These are phyloP conservation scores for Fraxinus cuspidata DNA, from an alignment of 257 asterid species.

Conservation along the genomic window DNA sequence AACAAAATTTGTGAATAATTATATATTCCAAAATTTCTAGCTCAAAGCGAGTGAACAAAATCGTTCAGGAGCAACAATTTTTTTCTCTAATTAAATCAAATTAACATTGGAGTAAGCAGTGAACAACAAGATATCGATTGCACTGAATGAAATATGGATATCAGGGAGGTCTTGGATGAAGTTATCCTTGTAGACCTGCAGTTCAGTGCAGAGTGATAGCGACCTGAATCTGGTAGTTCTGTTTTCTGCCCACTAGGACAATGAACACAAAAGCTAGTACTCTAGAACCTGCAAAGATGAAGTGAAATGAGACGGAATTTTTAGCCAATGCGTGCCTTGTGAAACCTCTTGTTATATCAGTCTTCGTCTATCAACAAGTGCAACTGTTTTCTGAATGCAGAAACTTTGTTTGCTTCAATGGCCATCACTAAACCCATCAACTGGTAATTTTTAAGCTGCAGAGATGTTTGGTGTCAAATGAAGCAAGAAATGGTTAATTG, in stretches of 20 bases:
- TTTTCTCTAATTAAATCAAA: not conserved
- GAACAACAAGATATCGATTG: not conserved
- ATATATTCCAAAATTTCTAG: conserved; percentile 22
- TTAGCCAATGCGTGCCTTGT: conserved; percentile 23
- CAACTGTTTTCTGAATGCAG: conserved; percentile 58
- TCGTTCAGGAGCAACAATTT: not conserved
- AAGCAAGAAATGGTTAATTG: conserved; percentile 5
- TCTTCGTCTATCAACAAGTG: conserved; percentile 55
- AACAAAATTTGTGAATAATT: not conserved
- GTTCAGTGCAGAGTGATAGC: not conserved
- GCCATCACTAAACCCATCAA: conserved; percentile 80
- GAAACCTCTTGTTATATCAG: conserved; percentile 32
- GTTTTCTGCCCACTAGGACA: not conserved
- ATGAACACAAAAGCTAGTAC: not conserved
- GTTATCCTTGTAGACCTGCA: conserved; percentile 11
- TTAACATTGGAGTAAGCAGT: conserved; percentile 7
- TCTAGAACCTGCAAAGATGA: not conserved
- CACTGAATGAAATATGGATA: conserved; percentile 7
- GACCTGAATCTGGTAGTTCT: conserved; percentile 15
- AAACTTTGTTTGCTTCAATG: conserved; percentile 62
- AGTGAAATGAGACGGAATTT: conserved; percentile 12
- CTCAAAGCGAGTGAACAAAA: conserved; percentile 10
- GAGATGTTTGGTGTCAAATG: not conserved
- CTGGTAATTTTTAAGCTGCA: conserved; percentile 76
- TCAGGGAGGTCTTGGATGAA: not conserved